Evolutionary conservation across 2,329 filamentous ascomycete genomes (phyloP), one percentile per base, ranked within the genome.

Genomic region (Claviceps maximensis): DNA sequence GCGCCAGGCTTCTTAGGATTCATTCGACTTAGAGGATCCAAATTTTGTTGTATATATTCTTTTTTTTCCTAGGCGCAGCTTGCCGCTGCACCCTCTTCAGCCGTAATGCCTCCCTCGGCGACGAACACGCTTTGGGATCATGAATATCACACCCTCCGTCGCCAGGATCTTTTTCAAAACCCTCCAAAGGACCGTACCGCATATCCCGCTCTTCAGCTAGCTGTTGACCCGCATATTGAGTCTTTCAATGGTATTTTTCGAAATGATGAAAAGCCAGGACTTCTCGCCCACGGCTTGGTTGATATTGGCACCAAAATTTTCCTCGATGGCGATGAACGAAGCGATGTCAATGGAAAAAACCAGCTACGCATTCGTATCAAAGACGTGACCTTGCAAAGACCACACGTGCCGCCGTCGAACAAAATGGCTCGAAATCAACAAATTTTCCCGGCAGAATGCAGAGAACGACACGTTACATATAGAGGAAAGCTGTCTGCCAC

Each of bases 221-320:
- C 91, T n/a, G 83, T 97, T 55, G 78, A 87, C 59, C 93, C 93
- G 49, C 93, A 98, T 69, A 86, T 97, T 61, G 84, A 96, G 63
- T 93, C 93, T 7, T 98, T 96, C 80, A 95, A 98, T 74, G 83
- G 83, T 51, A 77, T 97, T 48, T 94, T 96, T 65, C 80, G 83
- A 33, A 75, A 78, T 54, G 78, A 84, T 68, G 88, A 87, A 49
- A 70, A 68, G 58, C 67, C 65, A 15, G 69, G 74, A 45, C 66
- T 82, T 54, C 63, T 98, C 52, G 80, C 86, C 49, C 83, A 88
- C 58, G 89, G 79, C 13, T 68, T 97, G 56, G 81, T 80, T 63
- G 93, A 98, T 65, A 97, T 98, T 70, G 93, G 91, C 62, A 86
- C 81, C 58, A 94, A 91, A 71, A 80, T 80, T 4, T 95, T 87